Evolutionary conservation across 176 grass and related monocot genomes (phyloP), one percentile per base, ranked within the genome.

Genomic region (Musa beccarii): DNA sequence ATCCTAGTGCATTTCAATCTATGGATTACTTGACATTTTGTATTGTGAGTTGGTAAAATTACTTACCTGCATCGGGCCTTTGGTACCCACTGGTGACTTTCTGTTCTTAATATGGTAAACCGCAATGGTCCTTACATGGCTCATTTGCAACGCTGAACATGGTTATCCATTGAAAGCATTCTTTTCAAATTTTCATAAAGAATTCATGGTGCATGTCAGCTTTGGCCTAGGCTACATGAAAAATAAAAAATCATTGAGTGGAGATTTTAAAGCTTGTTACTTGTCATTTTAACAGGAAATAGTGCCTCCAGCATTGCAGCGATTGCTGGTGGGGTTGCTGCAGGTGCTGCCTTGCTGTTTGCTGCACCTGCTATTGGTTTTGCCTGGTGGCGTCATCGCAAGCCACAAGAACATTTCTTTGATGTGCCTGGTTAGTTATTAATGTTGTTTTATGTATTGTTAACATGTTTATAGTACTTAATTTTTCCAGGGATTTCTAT

Each of bases 281-380:
- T n/a, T 61, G 57, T 61, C 17, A 61, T 61, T 68, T 15, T 25
- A 16, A 68, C 29, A 68, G 66, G 66, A 43, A 68, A 11, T 68
- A 68, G 24, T 68, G 66, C 23, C 15, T 34, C 66, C 34, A 62
- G 57, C 13, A 68, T 23, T 8, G 66, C 24, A 68, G 66, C 26
- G 12, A 68, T 68, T 34, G 66, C 66, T 68, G 66, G 66, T 6
- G 66, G 66, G 24, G 66, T 68, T 68, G 66, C 66, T 68, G 66
- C 66, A 68, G 66, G 66, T 34, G 66, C 66, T 49, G 66, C 66
- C 29, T 68, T 68, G 25, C 29, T 68, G 25, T 68, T 68, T 68
- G 66, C 66, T 68, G 66, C 28, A 34, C 66, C 66, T 68, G 66
- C 66, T 49, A 68, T 68, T 43, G 66, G 66, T 34, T 68, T 68